phyloP scores from a whole-genome alignment of 768 basidiomycete species.

The Boletus sensibilis region DNA sequence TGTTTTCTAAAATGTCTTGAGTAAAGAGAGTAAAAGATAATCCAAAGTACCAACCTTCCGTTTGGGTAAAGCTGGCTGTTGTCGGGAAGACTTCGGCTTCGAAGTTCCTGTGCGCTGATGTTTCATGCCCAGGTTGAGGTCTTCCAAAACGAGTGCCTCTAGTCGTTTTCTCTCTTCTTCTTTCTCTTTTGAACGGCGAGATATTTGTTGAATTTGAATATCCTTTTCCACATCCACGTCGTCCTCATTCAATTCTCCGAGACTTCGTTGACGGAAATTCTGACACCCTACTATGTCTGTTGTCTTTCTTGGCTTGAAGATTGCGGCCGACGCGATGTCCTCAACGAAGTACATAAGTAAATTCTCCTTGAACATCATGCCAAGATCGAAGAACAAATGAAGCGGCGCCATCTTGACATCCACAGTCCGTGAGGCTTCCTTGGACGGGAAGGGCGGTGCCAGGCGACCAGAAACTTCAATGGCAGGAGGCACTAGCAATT shows the following conservation, averaged over 20 bases:
- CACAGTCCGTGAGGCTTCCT: constrained; percentile 9
- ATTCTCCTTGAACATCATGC: constrained; percentile 37
- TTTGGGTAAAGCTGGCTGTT: constrained; percentile 1
- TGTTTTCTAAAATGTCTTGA: constrained; percentile 14
- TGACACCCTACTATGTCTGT: neutral
- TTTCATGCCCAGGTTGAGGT: constrained; percentile 54
- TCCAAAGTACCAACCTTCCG: constrained; percentile 17
- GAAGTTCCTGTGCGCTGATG: constrained; percentile 32
- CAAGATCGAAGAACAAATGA: constrained; percentile 76
- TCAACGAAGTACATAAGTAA: constrained; percentile 50
- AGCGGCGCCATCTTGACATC: constrained; percentile 54
- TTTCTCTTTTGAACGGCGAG: constrained; percentile 18
- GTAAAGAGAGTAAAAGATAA: neutral
- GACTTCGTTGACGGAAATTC: neutral
- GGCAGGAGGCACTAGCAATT: constrained; percentile 10
- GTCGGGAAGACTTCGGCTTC: constrained; percentile 6
- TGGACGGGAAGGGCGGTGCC: neutral
- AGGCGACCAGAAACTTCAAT: constrained; percentile 20
- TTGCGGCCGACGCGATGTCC: constrained; percentile 32
- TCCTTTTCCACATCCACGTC: constrained; percentile 16
- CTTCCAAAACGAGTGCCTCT: constrained; percentile 55
- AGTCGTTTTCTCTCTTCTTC: constrained; percentile 43
- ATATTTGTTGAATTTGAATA: constrained; percentile 26
- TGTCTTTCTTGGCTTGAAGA: constrained; percentile 12
- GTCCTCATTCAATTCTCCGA: constrained; percentile 10